Evolutionary conservation across 73 alveolate species (phyloP), one percentile per base, ranked within the genome.

Genomic region (Paramecium bursaria): DNA sequence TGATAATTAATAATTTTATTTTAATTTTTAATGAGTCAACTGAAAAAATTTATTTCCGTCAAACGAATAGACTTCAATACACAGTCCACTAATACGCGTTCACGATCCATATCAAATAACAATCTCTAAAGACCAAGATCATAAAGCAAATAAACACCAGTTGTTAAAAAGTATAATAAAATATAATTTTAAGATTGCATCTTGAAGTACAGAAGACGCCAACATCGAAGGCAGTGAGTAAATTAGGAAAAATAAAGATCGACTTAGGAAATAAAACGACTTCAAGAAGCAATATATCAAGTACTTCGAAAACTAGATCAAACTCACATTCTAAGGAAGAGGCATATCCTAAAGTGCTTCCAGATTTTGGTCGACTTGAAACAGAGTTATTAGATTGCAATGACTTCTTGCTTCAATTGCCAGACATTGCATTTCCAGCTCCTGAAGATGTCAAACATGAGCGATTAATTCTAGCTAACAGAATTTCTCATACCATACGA

Each of bases 391-490:
- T 67, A 14, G 82, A 67, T 42, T 67, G 82, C 19, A n/a, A 67
- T 15, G 82, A 67, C 44, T 67, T 67, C 46, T 31, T 67, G 33
- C 60, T 67, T 3, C 27, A 67, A 67, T 42, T 67, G 10, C 82
- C 82, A 11, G 82, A 67, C 17, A 67, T 67, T 19, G 39, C 22
- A 2, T 67, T 67, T 27, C 82, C 82, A 7, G 35, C 44, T 2
- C 33, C 33, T 67, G 92, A 87, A 79, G 88, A 74, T 23, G 31
- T 75, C 27, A 74, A 74, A 74, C 29, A 74, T 33, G 87, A 87
- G 52, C 30, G 90, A 76, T 21, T 74, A 53, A 87, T 46, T 11
- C 52, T 87, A 10, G 74, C 85, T 1, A 85, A 80, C 3, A 46
- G 74, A 29, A 85, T 85, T 1, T 48, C 87, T 13, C 52, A 50